Evolutionary conservation across 2,329 filamentous ascomycete species (phyloP), one percentile per base, ranked within the genome.

Genomic region (Claviceps sp.): DNA sequence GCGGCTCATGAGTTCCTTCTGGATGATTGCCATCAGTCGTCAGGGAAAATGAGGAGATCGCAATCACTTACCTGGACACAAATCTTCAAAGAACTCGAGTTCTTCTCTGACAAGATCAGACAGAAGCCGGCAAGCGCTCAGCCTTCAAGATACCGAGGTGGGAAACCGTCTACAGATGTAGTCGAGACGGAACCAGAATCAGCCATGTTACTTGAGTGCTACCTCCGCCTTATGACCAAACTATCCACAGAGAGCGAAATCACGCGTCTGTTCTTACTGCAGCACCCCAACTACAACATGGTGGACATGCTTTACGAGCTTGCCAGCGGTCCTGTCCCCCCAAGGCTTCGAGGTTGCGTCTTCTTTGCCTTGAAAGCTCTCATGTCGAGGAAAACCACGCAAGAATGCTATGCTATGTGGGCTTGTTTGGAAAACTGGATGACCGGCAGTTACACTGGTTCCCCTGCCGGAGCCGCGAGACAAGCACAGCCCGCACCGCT

Each of bases 161-260:
- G 77, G 47, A 84, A 87, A 64, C 72, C 79, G 46, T 72, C 78
- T 44, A 73, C 72, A 18, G 82, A 85, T 45, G 77, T 85, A 55
- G 82, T 88, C 55, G 89, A 95, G 64, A 75, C 77, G 30, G 91
- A 96, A 63, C 87, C 89, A 4, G 94, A 98, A 66, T 94, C 88
- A 42, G 84, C 85, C n/a, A 86, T 95, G 69, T 96, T 98, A 88
- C 75, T 98, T 30, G 89, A 96, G 63, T 91, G 88, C 59, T 97
- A 97, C 64, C 75, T 98, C 50, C 82, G 91, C 34, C 76, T 98
- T 5, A 86, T 95, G 60, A 81, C 88, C 3, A 88, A 94, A 65
- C 73, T 98, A 9, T 84, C 85, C 55, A 75, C 78, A 22, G 82
- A 91, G 62, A 95, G 88, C 61, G 73, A 78, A 54, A 72, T 74